Evolutionary conservation across 306 rosid species (phyloP), one percentile per base, ranked within the genome.

Genomic region (Pachyrhizus erosus): DNA sequence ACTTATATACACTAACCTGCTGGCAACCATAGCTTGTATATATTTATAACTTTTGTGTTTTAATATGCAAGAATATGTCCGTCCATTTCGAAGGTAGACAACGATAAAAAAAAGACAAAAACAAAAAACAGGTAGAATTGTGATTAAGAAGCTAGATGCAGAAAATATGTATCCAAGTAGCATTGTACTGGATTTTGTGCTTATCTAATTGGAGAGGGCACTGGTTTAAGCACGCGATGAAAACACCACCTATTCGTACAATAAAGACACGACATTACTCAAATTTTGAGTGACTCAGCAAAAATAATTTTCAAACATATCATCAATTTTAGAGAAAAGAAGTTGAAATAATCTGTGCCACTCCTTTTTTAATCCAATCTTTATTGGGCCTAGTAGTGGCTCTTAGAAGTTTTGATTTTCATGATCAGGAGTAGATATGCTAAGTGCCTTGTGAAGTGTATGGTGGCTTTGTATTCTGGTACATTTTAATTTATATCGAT

Each of bases 351-450:
- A 37, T 64, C 14, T 65, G 23, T 17, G 15, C 46, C 48, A 17
- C 55, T 20, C 11, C 18, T 82, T 65, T 67, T 14, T 61, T 18
- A 24, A 24, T 51, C 61, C 49, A 74, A 48, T 74, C 70, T 49
- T 51, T 17, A 17, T 57, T 34, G 26, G 46, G 14, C 33, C 24
- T 52, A 54, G 39, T 79, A 27, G 60, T 33, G 73, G 54, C 52
- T 48, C 74, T 15, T 24, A 39, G 23, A 24, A 8, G 4, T 24
- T 52, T 52, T 60, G 27, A 39, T 24, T 60, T 57, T 68, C 18
- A 3, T 31, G 52, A 26, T 6, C 9, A n/a, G 15, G 8, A 20
- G 29, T 21, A 45, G 34, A 78, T 45, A 62, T 57, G 46, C 73
- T 65, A 15, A 29, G 27, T 34, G 9, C 26, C 39, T 14, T 21